Conservation (phyloP, 805 yeast genomes). For the Candida andamanensis region DNA sequence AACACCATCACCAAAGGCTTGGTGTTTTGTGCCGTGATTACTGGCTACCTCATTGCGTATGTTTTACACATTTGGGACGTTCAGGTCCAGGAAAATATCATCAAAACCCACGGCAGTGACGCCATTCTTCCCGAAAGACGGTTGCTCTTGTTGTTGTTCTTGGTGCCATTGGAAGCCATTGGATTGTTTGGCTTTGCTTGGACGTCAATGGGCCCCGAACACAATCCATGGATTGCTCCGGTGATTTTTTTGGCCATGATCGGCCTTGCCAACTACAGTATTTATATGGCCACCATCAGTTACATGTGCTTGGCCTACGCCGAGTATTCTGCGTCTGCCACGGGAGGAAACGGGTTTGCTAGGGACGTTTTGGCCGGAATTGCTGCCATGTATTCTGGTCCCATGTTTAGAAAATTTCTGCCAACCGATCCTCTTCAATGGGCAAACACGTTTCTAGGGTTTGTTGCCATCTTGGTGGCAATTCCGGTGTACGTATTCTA, state of each 20-base stretch:
- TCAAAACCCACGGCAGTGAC: slow-evolving; percentile 19
- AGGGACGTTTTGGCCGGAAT: slow-evolving; percentile 39
- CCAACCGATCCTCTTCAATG: slow-evolving; percentile 26
- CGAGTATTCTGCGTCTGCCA: slow-evolving; percentile 39
- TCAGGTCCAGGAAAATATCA: slow-evolving; percentile 22
- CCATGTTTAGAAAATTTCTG: slow-evolving; percentile 32
- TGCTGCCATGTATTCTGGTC: slow-evolving; percentile 33
- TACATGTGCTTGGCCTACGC: slow-evolving; percentile 41
- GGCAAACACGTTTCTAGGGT: slow-evolving; percentile 36
- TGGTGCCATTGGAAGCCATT: slow-evolving; percentile 34
- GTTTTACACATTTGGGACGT: slow-evolving; percentile 28
- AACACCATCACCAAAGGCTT: slow-evolving; percentile 23
- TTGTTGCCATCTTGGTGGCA: slow-evolving; percentile 28
- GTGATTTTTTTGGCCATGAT: slow-evolving; percentile 32
- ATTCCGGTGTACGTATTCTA: slow-evolving; percentile 34
- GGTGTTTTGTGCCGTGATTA: slow-evolving; percentile 27
- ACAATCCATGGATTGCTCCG: slow-evolving; percentile 39
- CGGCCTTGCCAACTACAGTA: slow-evolving; percentile 36
- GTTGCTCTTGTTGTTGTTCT: slow-evolving; percentile 27
- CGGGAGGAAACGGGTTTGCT: slow-evolving; percentile 41
- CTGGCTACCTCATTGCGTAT: slow-evolving; percentile 34
- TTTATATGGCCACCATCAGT: slow-evolving; percentile 42
- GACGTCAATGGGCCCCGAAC: slow-evolving; percentile 35
- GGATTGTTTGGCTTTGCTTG: slow-evolving; percentile 40
- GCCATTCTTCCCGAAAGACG: slow-evolving; percentile 23